These are phyloP conservation scores for Brettanomyces custersianus DNA, from an alignment of 805 yeast species.

Conservation along the genomic window DNA sequence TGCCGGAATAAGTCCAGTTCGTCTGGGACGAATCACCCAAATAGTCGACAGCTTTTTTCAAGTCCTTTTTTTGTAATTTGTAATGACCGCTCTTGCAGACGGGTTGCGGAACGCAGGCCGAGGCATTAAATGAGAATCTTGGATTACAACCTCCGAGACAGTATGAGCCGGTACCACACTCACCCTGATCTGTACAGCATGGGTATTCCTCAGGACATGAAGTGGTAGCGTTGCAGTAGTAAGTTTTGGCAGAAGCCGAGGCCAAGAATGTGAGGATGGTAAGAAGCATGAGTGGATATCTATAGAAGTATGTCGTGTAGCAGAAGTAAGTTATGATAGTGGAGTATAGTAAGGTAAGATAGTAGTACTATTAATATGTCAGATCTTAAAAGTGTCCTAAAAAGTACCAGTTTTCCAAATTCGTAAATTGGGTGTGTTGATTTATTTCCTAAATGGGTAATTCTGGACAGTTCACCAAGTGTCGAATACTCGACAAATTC, in stretches of 20 bases:
- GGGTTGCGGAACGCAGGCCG: conserved; percentile 85
- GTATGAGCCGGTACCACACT: conserved; percentile 30
- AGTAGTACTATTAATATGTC: too few species aligned
- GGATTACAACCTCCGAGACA: conserved; percentile 91
- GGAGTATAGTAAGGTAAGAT: too few species aligned
- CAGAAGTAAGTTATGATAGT: too few species aligned
- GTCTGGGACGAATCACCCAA: conserved; percentile 62
- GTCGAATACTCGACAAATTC: too few species aligned
- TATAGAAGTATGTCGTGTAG: conserved; percentile 7
- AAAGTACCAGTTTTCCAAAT: too few species aligned
- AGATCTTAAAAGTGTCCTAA: too few species aligned
- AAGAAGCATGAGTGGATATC: conserved; percentile 2
- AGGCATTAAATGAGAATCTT: conserved; percentile 48
- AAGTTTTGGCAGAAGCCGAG: conserved; percentile 4
- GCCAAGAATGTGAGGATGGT: too few species aligned
- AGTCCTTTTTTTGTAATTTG: conserved; percentile 27
- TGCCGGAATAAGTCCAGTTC: conserved; percentile 68
- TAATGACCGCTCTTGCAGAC: conserved; percentile 46
- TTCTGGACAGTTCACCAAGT: neutral
- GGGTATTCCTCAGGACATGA: conserved; percentile 74
- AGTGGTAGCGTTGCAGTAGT: conserved; percentile 42
- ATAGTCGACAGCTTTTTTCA: conserved; percentile 18
- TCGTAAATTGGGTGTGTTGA: neutral
- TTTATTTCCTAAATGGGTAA: neutral
- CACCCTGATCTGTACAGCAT: conserved; percentile 76